These are phyloP conservation scores for Talaromyces sp. DNA, from an alignment of 2,329 filamentous ascomycete species.

Conservation along the genomic window DNA sequence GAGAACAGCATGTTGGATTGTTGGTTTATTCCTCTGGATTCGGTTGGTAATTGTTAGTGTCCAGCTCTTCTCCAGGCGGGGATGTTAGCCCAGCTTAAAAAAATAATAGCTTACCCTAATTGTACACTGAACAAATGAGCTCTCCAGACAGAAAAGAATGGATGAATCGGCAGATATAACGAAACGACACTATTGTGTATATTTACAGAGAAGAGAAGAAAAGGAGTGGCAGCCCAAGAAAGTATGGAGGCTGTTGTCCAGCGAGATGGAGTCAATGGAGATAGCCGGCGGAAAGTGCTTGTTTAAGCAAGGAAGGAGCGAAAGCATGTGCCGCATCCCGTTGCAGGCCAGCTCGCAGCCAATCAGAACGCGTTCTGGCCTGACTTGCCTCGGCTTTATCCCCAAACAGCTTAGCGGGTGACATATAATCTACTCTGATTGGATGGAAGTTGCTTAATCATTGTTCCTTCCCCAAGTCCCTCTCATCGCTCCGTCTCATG, in stretches of 20 bases:
- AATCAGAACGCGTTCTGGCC: background rate
- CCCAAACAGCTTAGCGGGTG: background rate
- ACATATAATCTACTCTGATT: background rate
- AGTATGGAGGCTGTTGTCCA: no score
- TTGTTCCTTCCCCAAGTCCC: background rate
- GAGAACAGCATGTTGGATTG: constrained; percentile 39
- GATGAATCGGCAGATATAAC: background rate
- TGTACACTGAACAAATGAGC: background rate
- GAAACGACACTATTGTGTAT: background rate
- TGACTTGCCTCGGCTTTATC: constrained; percentile 10
- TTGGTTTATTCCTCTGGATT: background rate
- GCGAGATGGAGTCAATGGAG: background rate
- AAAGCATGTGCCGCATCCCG: constrained; percentile 3
- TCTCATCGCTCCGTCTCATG: background rate
- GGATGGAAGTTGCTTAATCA: background rate
- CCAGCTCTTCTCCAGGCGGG: background rate
- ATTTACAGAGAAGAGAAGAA: background rate
- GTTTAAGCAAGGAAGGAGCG: background rate
- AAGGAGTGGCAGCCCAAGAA: background rate
- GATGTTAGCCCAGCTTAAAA: background rate
- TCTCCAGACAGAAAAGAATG: background rate
- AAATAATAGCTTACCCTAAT: background rate
- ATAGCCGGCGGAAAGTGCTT: background rate
- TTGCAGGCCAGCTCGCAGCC: background rate
- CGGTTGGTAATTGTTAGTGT: background rate